These are phyloP conservation scores for Nissolia schottii DNA, from an alignment of 306 rosid species.

Conservation along the genomic window DNA sequence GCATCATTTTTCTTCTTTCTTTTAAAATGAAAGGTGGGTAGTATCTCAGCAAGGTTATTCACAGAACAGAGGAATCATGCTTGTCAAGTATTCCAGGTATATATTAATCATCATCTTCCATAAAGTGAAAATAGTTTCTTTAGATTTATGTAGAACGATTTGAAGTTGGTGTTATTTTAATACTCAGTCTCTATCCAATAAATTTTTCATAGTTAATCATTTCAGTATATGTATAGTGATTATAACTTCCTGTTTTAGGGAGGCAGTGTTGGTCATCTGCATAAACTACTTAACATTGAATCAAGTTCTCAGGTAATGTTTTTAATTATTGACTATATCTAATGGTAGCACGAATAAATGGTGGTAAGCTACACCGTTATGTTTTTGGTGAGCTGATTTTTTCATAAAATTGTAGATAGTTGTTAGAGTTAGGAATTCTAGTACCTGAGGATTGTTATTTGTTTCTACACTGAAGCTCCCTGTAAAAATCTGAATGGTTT, in stretches of 20 bases:
- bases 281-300: conserved; percentile 81
- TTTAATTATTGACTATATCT: background rate
- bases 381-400: background rate
- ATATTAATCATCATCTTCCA: conserved; percentile 1
- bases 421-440: conserved; percentile 6
- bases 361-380: background rate
- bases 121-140: background rate
- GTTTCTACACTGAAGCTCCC: conserved; percentile 4
- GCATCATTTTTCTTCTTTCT: background rate
- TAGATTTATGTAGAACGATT: background rate
- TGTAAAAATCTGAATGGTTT: background rate
- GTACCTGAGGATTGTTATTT: conserved; percentile 14
- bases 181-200: background rate
- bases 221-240: conserved; percentile 1
- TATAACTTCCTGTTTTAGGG: conserved; percentile 53
- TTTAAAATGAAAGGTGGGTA: conserved; percentile 62
- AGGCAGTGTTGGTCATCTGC: conserved; percentile 91
- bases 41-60: conserved; percentile 42
- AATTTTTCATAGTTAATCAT: conserved; percentile 13
- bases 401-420: background rate
- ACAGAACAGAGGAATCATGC: conserved; percentile 31
- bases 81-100: conserved; percentile 84
- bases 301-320: conserved; percentile 83
- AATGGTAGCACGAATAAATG: background rate
- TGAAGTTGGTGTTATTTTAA: conserved; percentile 3